Conservation (phyloP, 192 early-diverging fungal genomes). For the Dissophora globulifera region DNA sequence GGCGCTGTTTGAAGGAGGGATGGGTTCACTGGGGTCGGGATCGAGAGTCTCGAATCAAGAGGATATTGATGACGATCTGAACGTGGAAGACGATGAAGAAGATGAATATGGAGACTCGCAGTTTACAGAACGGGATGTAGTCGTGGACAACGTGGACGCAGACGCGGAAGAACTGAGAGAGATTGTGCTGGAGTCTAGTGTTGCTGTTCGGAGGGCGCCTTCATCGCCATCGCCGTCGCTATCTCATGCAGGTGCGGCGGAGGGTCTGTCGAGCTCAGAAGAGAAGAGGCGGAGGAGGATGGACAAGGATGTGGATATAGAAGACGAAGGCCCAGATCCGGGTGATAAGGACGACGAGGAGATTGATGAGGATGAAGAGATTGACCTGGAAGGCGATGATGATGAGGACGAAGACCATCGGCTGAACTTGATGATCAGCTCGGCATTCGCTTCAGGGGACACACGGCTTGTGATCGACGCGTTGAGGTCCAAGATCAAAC, state of each 20-base stretch:
- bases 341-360: constrained; percentile 25
- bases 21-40: constrained; percentile 56
- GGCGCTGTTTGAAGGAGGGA: constrained; percentile 84
- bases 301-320: constrained; percentile 35
- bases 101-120: constrained; percentile 78
- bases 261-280: too few relatives aligned
- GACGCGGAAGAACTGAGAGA: constrained; percentile 52
- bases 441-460: constrained; percentile 44
- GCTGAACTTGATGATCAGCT: constrained; percentile 4
- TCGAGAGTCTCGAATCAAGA: constrained; percentile 57
- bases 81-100: constrained; percentile 85
- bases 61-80: constrained; percentile 82
- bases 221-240: constrained; percentile 2
- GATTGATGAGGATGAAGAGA: constrained; percentile 39
- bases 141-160: constrained; percentile 53
- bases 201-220: constrained; percentile 16
- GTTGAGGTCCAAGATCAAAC: constrained; percentile 74
- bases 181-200: constrained; percentile 54
- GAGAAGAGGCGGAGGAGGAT: constrained; percentile 11
- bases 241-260: constrained; percentile 3
- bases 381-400: constrained; percentile 40
- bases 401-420: constrained; percentile 36
- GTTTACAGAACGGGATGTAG: constrained; percentile 78
- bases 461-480: constrained; percentile 82
- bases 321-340: constrained; percentile 19